A percentile compares a stretch with the other conserved stretches of the same genome.
Conservation (phyloP, 2,329 filamentous ascomycete genomes). For the Fusarium caatingaense region DNA sequence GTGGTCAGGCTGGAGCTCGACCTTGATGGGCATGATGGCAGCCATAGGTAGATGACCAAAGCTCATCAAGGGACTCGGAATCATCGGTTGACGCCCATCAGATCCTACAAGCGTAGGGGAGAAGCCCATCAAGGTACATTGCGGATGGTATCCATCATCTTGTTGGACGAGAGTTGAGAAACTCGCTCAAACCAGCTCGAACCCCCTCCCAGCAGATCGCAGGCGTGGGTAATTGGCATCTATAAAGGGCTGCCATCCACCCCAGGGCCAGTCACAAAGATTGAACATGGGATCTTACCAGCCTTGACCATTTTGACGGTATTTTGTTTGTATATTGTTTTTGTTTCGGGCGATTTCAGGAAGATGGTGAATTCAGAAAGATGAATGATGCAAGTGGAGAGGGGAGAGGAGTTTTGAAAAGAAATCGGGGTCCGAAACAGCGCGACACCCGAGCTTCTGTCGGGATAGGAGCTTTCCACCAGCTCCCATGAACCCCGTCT, state of each 20-base stretch:
- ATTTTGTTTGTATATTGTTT: slow-evolving; percentile 45
- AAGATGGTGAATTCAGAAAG: slow-evolving; percentile 33
- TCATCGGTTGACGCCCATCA: slow-evolving; percentile 15
- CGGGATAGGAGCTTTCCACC: slow-evolving; percentile 13
- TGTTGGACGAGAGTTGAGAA: slow-evolving; percentile 59
- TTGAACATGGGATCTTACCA: slow-evolving; percentile 67
- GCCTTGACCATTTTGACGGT: slow-evolving; percentile 95
- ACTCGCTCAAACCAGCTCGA: slow-evolving; percentile 71
- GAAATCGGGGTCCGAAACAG: slow-evolving; percentile 41
- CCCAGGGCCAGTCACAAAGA: slow-evolving; percentile 12
- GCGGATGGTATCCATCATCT: slow-evolving; percentile 40
- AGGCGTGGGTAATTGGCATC: slow-evolving; percentile 25
- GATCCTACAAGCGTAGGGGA: slow-evolving; percentile 22
- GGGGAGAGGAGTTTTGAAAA: slow-evolving; percentile 45
- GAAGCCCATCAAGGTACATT: slow-evolving; percentile 59
- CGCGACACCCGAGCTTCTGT: slow-evolving; percentile 27
- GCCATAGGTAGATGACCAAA: slow-evolving; percentile 12
- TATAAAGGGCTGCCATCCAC: slow-evolving; percentile 45
- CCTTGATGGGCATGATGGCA: slow-evolving; percentile 4
- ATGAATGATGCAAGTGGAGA: slow-evolving; percentile 41
- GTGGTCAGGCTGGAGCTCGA: slow-evolving; percentile 1
- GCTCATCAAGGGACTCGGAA: slow-evolving; percentile 51
- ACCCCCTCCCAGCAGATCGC: slow-evolving; percentile 34
- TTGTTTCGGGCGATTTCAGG: slow-evolving; percentile 22
- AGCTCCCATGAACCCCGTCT: slow-evolving; percentile 1